A percentile compares a stretch with the other conserved stretches of the same genome.
These are phyloP conservation scores for Pterocarpus santalinus DNA, from an alignment of 306 rosid species.

Conservation along the genomic window DNA sequence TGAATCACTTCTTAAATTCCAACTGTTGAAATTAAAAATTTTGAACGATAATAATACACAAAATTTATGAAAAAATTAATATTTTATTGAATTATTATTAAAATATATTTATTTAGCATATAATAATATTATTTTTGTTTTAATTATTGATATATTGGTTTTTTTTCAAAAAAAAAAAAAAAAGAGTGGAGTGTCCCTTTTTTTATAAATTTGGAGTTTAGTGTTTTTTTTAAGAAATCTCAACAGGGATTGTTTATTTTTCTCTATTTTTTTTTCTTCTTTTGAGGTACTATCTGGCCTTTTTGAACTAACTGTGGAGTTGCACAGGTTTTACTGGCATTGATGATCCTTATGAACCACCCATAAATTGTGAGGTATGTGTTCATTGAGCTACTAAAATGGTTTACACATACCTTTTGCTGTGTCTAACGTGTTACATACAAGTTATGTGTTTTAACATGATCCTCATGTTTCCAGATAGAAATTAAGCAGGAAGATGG, in stretches of 20 bases:
- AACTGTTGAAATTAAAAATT: background rate
- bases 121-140: no score
- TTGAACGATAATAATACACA: no score
- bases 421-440: background rate
- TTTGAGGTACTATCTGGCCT: background rate
- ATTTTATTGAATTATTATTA: no score
- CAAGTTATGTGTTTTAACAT: slow-evolving; percentile 36
- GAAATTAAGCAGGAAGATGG: slow-evolving; percentile 63
- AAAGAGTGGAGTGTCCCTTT: no score
- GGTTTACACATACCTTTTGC: background rate
- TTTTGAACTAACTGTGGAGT: slow-evolving; percentile 17
- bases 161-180: no score
- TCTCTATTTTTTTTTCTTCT: background rate
- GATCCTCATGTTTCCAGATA: slow-evolving; percentile 59
- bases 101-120: no score
- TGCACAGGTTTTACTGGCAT: slow-evolving; percentile 86
- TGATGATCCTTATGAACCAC: slow-evolving; percentile 88
- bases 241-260: no score
- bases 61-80: no score
- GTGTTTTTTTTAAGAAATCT: no score
- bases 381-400: slow-evolving; percentile 28
- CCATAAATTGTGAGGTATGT: slow-evolving; percentile 81
- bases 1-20: slow-evolving; percentile 6
- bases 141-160: no score
- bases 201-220: no score